Evolutionary conservation across 306 rosid species (phyloP).

Genomic region (Quercus dentata): DNA sequence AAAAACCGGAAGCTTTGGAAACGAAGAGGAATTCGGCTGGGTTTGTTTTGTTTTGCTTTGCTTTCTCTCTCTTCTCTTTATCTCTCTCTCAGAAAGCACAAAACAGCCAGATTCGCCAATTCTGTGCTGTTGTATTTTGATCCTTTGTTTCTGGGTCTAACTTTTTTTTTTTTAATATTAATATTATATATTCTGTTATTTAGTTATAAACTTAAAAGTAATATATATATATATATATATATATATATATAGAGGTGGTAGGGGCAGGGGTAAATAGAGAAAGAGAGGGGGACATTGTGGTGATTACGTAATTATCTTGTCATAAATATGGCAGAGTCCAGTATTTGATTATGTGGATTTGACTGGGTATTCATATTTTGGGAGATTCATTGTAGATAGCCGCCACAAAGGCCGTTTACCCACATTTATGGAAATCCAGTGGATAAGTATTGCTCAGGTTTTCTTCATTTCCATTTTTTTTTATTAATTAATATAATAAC

Average conservation of each 20-base stretch:
- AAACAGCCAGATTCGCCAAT: constrained; percentile 10
- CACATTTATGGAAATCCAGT: neutral
- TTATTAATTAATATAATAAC: no score
- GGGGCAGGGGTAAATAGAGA: neutral
- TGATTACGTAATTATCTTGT: neutral
- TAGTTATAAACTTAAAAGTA: no score
- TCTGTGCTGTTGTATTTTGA: constrained; percentile 9
- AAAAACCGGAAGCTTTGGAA: neutral
- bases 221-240: no score
- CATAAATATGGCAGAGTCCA: neutral
- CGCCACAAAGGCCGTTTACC: constrained; percentile 7
- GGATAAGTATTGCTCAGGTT: neutral
- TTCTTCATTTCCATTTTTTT: no score
- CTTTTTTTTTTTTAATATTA: neutral
- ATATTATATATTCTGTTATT: no score
- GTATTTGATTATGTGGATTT: neutral
- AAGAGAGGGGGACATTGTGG: neutral
- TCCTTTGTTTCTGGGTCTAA: neutral
- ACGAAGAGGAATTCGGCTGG: neutral
- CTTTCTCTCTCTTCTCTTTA: neutral
- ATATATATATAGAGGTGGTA: neutral
- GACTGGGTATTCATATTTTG: neutral
- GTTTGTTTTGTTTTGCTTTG: neutral
- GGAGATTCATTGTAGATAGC: constrained; percentile 7
- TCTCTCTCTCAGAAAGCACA: neutral